Base-by-base conservation (phyloP, 2,329 filamentous ascomycete genomes). In the Myriosclerotinia duriaeana region DNA sequence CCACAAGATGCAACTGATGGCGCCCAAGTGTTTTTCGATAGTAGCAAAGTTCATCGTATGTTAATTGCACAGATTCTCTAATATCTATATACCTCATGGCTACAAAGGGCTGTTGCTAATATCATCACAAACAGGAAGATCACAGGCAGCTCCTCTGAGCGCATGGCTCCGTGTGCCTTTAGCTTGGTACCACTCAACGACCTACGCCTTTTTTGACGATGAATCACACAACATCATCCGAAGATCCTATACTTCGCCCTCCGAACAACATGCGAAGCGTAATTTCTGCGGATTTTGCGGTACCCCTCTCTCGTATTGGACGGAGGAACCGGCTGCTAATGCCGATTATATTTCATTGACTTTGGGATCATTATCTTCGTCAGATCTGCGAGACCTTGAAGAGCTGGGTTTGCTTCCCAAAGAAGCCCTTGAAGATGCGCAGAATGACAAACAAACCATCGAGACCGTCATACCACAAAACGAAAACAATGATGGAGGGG, bases 281-380 rank as follows among this genome's bases (percentile, higher is more conserved):
- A 86, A 92, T 71, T 97, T 97, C 78, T 97, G 93, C 78, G 93
- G 93, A 34, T 96, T 90, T 80, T 97, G 93, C 77, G 93, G 93
- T 63, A 96, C 93, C 0, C 90, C 91, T 15, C 80, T 97, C 64
- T 89, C 89, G 0, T 92, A 89, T 72, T 97, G 92, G 92, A 89
- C 87, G 56, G 93, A 96, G 77, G 78, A 85, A 34, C 89, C 90
- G 0, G 80, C 78, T 0, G 82, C 82, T 62, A 91, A 95, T 76
- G 89, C 89, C 15, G 87, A 93, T 9, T 94, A 85, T 75, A 92
- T 97, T 79, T 88, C 87, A 67, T 81, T 97, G 66, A 90, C 92
- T 0, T 80, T 97, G n/a, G 91, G 91, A 6, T 94, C 89, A 72
- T 80, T 97, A 64, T 76, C 85, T 48, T 83, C 84, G 7, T 86